A percentile compares a stretch with the other conserved stretches of the same genome.
Evolutionary conservation across 257 asterid species (phyloP).

Genomic region (Plantago ovata): DNA sequence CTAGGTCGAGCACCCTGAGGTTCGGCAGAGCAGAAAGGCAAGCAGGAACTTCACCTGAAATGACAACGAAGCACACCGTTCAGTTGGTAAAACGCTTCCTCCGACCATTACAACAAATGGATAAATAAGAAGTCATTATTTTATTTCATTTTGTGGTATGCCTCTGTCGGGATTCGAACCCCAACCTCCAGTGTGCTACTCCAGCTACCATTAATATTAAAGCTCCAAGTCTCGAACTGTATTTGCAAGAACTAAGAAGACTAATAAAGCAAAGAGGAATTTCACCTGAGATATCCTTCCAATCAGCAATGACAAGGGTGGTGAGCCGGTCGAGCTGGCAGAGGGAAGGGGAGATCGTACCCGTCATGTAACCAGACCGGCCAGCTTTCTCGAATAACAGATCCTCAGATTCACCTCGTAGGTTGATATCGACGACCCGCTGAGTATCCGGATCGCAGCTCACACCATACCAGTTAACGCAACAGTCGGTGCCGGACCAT

Average conservation of each 20-base stretch:
- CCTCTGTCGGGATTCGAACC: too few species aligned
- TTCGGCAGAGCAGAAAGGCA: slow-evolving; percentile 60
- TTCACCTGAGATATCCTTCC: slow-evolving; percentile 81
- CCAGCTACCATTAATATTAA: too few species aligned
- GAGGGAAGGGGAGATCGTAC: slow-evolving; percentile 61
- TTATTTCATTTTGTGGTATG: too few species aligned
- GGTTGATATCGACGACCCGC: slow-evolving; percentile 73
- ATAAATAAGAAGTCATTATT: too few species aligned
- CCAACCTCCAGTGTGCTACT: too few species aligned
- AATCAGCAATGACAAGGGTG: slow-evolving; percentile 80
- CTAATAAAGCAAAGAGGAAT: slow-evolving; percentile 57
- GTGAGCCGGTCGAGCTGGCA: slow-evolving; percentile 80
- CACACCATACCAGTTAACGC: slow-evolving; percentile 81
- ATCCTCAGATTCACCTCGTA: slow-evolving; percentile 96
- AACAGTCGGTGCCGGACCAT: slow-evolving; percentile 80
- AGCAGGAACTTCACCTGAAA: slow-evolving; percentile 75
- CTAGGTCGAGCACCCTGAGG: slow-evolving; percentile 65
- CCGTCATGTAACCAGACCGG: slow-evolving; percentile 93
- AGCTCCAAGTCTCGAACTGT: too few species aligned
- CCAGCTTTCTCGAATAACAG: slow-evolving; percentile 82
- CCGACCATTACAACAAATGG: too few species aligned
- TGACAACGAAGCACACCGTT: too few species aligned
- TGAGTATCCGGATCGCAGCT: slow-evolving; percentile 78
- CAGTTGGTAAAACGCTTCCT: too few species aligned
- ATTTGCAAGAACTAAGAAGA: too few species aligned